A percentile compares a stretch with the other conserved stretches of the same genome.
These are phyloP conservation scores for Bruguiera hainesii DNA, from an alignment of 441 rosid species.

Conservation along the genomic window DNA sequence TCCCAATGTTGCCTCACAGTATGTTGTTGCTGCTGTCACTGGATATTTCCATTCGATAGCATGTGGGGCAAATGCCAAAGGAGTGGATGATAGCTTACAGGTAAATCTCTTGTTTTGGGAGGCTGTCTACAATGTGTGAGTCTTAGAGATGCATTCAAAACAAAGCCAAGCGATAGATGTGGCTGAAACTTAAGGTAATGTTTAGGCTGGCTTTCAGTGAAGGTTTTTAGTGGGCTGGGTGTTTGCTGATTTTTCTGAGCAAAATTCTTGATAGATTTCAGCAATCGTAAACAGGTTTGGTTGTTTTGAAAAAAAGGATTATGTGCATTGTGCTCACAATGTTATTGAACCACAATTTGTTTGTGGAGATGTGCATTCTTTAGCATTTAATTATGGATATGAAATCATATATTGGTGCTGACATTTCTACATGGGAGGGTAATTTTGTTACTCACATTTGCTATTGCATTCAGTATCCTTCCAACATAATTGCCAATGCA, in stretches of 20 bases:
- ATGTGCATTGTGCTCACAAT: too few relatives aligned
- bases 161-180: not conserved
- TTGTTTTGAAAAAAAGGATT: too few relatives aligned
- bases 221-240: too few relatives aligned
- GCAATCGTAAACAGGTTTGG: too few relatives aligned
- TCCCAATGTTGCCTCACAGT: slow-evolving; percentile 63
- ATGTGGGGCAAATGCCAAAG: slow-evolving; percentile 93
- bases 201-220: not conserved
- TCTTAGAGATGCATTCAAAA: slow-evolving; percentile 6
- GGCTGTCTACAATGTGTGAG: slow-evolving; percentile 8
- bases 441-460: not conserved
- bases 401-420: not conserved
- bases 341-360: too few relatives aligned
- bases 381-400: too few relatives aligned
- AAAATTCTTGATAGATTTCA: too few relatives aligned
- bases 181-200: not conserved
- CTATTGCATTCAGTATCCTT: not conserved
- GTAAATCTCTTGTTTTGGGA: slow-evolving; percentile 34
- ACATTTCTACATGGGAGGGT: not conserved
- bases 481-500: not conserved
- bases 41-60: slow-evolving; percentile 99
- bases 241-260: too few relatives aligned
- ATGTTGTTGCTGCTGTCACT: slow-evolving; percentile 91
- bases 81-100: slow-evolving; percentile 99
- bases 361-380: too few relatives aligned